Conservation (phyloP, 257 asterid species). For the Gynochthodes officinalis region DNA sequence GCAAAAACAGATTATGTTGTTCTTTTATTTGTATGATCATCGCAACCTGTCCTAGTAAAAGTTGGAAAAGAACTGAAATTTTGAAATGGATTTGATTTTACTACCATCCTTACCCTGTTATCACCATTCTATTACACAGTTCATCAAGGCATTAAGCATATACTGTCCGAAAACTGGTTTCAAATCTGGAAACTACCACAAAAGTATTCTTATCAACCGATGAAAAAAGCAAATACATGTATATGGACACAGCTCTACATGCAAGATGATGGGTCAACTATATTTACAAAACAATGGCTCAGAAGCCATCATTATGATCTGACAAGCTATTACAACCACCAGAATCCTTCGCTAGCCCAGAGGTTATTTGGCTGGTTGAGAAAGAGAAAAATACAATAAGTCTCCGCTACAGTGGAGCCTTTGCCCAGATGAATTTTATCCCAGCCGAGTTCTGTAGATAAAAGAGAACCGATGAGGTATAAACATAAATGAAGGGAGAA, state of each 20-base stretch:
- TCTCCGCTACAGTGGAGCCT: constrained; percentile 29
- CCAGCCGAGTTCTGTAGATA: constrained; percentile 15
- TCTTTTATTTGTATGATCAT: no score
- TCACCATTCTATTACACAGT: constrained; percentile 13
- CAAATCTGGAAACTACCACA: constrained; percentile 10
- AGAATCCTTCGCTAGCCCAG: constrained; percentile 23
- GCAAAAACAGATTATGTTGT: no score
- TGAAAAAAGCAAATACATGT: constrained; percentile 15
- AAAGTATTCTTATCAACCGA: constrained; percentile 22
- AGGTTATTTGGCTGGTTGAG: constrained; percentile 26
- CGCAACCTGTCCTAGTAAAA: no score
- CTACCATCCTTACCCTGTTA: background rate
- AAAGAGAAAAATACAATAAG: constrained; percentile 19
- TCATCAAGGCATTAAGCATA: constrained; percentile 13
- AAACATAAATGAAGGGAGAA: background rate
- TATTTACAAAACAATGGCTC: constrained; percentile 54
- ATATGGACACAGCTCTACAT: constrained; percentile 36
- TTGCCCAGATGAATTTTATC: constrained; percentile 3
- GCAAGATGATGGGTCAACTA: constrained; percentile 29
- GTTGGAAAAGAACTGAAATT: background rate
- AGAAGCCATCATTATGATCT: constrained; percentile 30
- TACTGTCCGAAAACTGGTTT: constrained; percentile 25
- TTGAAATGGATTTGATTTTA: background rate
- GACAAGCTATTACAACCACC: constrained; percentile 24
- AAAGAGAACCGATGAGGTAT: background rate